Base-by-base conservation (phyloP, 345 rosid species). In the Linum trigynum region DNA sequence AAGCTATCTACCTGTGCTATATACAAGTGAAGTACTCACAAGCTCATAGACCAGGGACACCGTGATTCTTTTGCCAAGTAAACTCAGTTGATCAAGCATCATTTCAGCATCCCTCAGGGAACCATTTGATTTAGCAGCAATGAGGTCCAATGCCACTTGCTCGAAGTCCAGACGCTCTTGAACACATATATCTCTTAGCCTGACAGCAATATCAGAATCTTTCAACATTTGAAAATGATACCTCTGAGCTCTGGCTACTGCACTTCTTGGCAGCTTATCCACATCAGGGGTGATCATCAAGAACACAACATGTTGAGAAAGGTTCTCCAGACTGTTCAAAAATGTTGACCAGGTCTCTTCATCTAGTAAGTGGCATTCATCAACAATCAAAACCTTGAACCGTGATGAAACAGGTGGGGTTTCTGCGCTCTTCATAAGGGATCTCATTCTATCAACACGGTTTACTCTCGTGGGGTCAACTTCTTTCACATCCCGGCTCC, bases 81-180 rank as follows among this genome's bases (percentile, higher is more conserved):
- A 82, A 76, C 97, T 88, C 57, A 94, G 79, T 79, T 94, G 99
- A 74, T 90, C 97, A 43, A 88, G 92, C 96, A 94, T 86, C 76
- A 83, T 94, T 78, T 90, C 97, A 43, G 95, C 99, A 80, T 86
- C 99, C 61, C 95, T 77, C 61, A 90, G 86, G 15, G 99, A 94
- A 78, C 99, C 99, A 77, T 80, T 86, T 39, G 99, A 82, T 74
- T 84, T 94, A n/a, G 90, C 78, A 68, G 97, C 97, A 75, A 94
- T 84, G 76, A 90, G 88, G 59, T 88, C 92, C 64, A 94, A 63
- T 40, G 97, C 97, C 35, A 43, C 79, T 55, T 75, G 87, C 73
- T 94, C 99, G 68, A 82, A 85, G 60, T 80, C 87, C 39, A 94
- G 71, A 62, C 86, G 80, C 77, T 94, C 99, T 62, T 85, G 79